Evolutionary conservation across 768 basidiomycete genomes (phyloP).

Genomic region (Pleurotus ostreatus): DNA sequence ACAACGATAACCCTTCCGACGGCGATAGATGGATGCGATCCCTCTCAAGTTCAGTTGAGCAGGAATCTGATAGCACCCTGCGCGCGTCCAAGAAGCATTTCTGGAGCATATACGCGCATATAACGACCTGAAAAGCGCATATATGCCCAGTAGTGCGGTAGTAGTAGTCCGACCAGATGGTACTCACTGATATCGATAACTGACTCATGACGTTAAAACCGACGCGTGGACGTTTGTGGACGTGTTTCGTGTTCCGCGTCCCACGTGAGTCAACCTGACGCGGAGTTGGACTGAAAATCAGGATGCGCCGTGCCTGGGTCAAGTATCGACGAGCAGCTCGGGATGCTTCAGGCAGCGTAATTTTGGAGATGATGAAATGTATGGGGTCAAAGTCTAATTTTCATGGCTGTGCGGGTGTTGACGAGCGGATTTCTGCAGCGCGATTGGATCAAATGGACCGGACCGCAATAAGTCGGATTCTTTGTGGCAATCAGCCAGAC

Average conservation of each 20-base stretch:
- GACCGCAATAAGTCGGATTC: constrained; percentile 6
- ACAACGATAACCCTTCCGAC: not conserved
- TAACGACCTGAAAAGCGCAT: not conserved
- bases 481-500: constrained; percentile 11
- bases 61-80: too few species aligned
- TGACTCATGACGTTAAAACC: not conserved
- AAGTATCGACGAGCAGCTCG: not conserved
- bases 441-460: not conserved
- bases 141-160: not conserved
- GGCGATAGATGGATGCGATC: not conserved
- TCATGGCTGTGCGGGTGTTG: not conserved
- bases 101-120: not conserved
- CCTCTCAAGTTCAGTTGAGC: too few species aligned
- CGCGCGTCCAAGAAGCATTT: too few species aligned
- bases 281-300: not conserved
- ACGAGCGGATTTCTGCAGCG: not conserved
- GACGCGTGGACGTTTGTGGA: constrained; percentile 2
- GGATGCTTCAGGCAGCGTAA: not conserved
- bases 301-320: not conserved
- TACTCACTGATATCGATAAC: not conserved
- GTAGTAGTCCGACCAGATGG: not conserved
- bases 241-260: constrained; percentile 4
- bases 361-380: not conserved
- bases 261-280: constrained; percentile 5
- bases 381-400: not conserved